Base-by-base conservation (phyloP, 2,329 filamentous ascomycete species). In the Cladophialophora chaetospira region DNA sequence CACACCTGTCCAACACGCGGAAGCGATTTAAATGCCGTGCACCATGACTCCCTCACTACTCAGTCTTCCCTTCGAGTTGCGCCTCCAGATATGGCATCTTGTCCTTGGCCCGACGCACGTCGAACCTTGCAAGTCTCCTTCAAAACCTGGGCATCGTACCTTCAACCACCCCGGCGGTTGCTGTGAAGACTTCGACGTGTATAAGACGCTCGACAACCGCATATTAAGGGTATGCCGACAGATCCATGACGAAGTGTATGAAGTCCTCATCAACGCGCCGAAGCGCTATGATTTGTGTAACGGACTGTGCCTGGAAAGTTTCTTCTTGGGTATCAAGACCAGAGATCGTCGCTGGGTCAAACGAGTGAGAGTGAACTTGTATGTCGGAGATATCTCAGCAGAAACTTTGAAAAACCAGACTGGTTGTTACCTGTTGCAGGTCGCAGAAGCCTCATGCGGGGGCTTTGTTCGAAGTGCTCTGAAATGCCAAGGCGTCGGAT, bases 31-130 rank as follows among this genome's bases (percentile, higher is more conserved):
- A n/a, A n/a, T n/a, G n/a, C n/a, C n/a, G n/a, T n/a, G n/a, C n/a
- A 17, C 35, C 33, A 49, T 49, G 46, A 29, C 23, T 29, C 35
- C 48, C 11, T 11, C 15, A 3, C 45, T 61, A 23, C 45, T 61
- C 33, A 17, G 25, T n/a, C 54, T 58, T 13, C 58, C 55, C 4
- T 58, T 40, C 46, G 58, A 61, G 17, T 21, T 61, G 26, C 54
- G 58, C 10, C 49, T 46, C 10, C 54, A 61, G 29, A 58, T 59
- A 28, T 59, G 53, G 52, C 10, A 26, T 13, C 25, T 55, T 11
- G 42, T 56, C n/a, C 29, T 58, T 25, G 45, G 49, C 10, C 49
- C 42, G 25, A 28, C 31, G 4, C 13, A 25, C 35, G 21, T 61
- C 15, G 25, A 57, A 13, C 42, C 57, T 11, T 60, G 57, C 53